phyloP scores from a whole-genome alignment of 257 asterid genomes.

The Verbena officinalis region DNA sequence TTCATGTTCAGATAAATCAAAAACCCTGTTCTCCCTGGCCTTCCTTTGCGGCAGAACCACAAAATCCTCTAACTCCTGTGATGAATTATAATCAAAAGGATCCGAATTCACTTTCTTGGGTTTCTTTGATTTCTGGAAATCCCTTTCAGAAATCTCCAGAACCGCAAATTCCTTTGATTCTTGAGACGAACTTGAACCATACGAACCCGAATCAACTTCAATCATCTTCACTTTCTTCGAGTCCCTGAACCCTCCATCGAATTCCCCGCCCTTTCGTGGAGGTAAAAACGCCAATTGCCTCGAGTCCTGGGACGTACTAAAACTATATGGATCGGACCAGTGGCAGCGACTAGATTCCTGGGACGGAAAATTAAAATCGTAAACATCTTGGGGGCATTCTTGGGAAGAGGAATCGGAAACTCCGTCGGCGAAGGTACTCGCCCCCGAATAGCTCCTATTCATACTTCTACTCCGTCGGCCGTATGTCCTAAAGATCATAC shows the following conservation, averaged over 20 bases:
- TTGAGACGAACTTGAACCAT: constrained; percentile 37
- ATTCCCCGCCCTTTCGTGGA: constrained; percentile 20
- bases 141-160: constrained; percentile 31
- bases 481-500: constrained; percentile 55
- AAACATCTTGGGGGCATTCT: constrained; percentile 64
- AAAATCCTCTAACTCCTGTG: constrained; percentile 48
- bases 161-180: constrained; percentile 36
- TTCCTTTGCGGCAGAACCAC: constrained; percentile 39
- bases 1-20: constrained; percentile 47
- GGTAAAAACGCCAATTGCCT: constrained; percentile 23
- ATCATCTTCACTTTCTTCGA: constrained; percentile 36
- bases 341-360: constrained; percentile 52
- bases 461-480: constrained; percentile 56
- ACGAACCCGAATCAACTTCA: constrained; percentile 43
- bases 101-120: constrained; percentile 32
- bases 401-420: constrained; percentile 49
- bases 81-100: constrained; percentile 40
- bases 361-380: constrained; percentile 55
- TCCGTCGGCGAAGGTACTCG: constrained; percentile 41
- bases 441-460: constrained; percentile 41
- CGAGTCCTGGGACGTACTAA: constrained; percentile 36
- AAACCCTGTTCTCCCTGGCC: constrained; percentile 38
- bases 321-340: constrained; percentile 43
- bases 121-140: constrained; percentile 31
- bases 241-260: constrained; percentile 27